These are phyloP conservation scores for Tulasnella sp. DNA, from an alignment of 768 basidiomycete genomes.

Conservation along the genomic window DNA sequence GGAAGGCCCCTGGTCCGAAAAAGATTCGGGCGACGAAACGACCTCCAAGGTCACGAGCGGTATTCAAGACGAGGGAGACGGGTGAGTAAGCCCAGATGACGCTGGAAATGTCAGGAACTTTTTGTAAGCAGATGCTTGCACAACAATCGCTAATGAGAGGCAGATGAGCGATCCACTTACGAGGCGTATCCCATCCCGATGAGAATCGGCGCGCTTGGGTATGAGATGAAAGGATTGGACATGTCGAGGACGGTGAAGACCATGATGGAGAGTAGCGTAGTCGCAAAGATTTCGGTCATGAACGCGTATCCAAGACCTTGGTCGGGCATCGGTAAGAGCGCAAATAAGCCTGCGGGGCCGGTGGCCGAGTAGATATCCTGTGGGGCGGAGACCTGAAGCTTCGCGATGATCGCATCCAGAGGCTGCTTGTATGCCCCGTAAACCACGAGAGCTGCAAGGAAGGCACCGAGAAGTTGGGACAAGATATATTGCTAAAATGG, in stretches of 20 bases:
- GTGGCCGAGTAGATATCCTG: not conserved
- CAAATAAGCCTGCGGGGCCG: slow-evolving; percentile 8
- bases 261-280: not conserved
- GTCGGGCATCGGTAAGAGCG: slow-evolving; percentile 6
- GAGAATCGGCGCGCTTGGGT: not conserved
- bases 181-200: too few species aligned
- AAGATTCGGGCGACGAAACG: not conserved
- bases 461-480: slow-evolving; percentile 7
- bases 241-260: not conserved
- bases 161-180: too few species aligned
- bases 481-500: not conserved
- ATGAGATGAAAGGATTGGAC: not conserved
- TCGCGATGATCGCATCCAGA: not conserved
- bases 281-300: slow-evolving; percentile 9
- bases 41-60: slow-evolving; percentile 7
- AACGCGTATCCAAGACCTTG: not conserved
- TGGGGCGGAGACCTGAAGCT: too few species aligned
- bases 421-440: slow-evolving; percentile 7
- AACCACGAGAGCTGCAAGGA: slow-evolving; percentile 1
- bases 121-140: not conserved
- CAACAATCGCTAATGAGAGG: too few species aligned
- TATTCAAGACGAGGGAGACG: slow-evolving; percentile 1
- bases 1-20: slow-evolving; percentile 5
- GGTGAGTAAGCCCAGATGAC: not conserved
- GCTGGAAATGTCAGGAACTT: not conserved